Evolutionary conservation across 2,329 filamentous ascomycete genomes (phyloP).

Genomic region (Camptophora hylomeconis): DNA sequence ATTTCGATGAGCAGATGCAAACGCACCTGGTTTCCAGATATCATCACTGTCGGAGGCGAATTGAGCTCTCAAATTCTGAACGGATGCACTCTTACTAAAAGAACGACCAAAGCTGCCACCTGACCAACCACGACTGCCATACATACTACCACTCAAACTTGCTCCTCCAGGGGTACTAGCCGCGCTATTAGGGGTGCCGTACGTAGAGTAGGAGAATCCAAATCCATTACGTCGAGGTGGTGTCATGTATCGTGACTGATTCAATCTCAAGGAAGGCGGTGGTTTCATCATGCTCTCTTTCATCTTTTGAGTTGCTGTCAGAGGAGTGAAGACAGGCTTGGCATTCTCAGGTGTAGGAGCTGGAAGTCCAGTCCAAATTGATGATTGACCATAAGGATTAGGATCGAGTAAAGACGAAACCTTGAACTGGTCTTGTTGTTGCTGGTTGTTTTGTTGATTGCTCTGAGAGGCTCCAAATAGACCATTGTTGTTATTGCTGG

Average conservation of each 20-base stretch:
- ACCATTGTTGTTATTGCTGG: slow-evolving; percentile 24
- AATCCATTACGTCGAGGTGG: slow-evolving; percentile 72
- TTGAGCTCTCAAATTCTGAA: slow-evolving; percentile 70
- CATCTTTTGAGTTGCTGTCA: slow-evolving; percentile 62
- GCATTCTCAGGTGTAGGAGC: slow-evolving; percentile 54
- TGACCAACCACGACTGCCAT: slow-evolving; percentile 19
- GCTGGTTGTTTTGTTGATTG: slow-evolving; percentile 38
- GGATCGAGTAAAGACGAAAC: slow-evolving; percentile 69
- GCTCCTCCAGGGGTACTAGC: slow-evolving; percentile 52
- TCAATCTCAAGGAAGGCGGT: slow-evolving; percentile 23
- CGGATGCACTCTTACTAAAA: slow-evolving; percentile 77
- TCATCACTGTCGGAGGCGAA: slow-evolving; percentile 68
- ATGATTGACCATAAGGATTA: slow-evolving; percentile 82
- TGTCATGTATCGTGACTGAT: slow-evolving; percentile 69
- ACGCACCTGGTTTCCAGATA: slow-evolving; percentile 72
- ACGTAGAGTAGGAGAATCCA: slow-evolving; percentile 86
- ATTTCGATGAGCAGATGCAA: slow-evolving; percentile 56
- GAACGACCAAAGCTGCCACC: slow-evolving; percentile 55
- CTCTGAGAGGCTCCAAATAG: slow-evolving; percentile 43
- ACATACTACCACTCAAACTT: slow-evolving; percentile 25
- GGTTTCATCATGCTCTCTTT: slow-evolving; percentile 50
- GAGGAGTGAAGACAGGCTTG: slow-evolving; percentile 81
- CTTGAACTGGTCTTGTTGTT: slow-evolving; percentile 44
- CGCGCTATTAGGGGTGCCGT: slow-evolving; percentile 63
- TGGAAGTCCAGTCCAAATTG: slow-evolving; percentile 65